These are phyloP conservation scores for Podosphaera fusca DNA, from an alignment of 2,329 filamentous ascomycete genomes.

Conservation along the genomic window DNA sequence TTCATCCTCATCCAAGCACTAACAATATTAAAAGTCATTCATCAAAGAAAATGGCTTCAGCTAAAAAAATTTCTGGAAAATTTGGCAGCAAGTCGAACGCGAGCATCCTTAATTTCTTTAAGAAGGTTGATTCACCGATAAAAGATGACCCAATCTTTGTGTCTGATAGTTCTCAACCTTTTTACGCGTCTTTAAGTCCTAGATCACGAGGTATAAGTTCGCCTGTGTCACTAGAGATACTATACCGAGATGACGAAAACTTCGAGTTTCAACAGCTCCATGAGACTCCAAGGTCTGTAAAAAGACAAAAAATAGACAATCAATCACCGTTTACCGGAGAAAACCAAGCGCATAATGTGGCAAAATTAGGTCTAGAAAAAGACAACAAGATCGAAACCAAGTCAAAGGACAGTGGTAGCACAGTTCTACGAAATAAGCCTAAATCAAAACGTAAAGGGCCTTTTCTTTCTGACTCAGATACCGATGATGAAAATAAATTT, in stretches of 20 bases:
- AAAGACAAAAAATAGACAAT: constrained; percentile 20
- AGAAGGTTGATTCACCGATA: constrained; percentile 31
- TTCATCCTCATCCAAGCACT: constrained; percentile 4
- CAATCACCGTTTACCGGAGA: constrained; percentile 2
- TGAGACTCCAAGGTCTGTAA: constrained; percentile 18
- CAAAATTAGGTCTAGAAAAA: not conserved
- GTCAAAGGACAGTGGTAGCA: not conserved
- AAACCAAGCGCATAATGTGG: not conserved
- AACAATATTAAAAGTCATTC: constrained; percentile 13
- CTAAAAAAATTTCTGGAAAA: constrained; percentile 7
- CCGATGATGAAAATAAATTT: constrained; percentile 20
- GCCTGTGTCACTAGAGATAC: constrained; percentile 8
- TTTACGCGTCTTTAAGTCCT: constrained; percentile 2
- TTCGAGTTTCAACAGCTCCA: constrained; percentile 18
- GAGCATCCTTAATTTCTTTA: constrained; percentile 54
- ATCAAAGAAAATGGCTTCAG: constrained; percentile 10
- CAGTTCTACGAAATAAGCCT: constrained; percentile 1
- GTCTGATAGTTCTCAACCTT: constrained; percentile 14
- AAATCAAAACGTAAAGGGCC: constrained; percentile 25
- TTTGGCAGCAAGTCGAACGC: constrained; percentile 24
- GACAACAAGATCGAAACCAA: not conserved
- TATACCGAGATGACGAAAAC: constrained; percentile 8
- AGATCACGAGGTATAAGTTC: constrained; percentile 5
- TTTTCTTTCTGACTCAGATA: constrained; percentile 49
- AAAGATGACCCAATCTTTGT: constrained; percentile 35